These are phyloP conservation scores for Bipolaris gigantea DNA, from an alignment of 2,329 filamentous ascomycete species.

Conservation along the genomic window DNA sequence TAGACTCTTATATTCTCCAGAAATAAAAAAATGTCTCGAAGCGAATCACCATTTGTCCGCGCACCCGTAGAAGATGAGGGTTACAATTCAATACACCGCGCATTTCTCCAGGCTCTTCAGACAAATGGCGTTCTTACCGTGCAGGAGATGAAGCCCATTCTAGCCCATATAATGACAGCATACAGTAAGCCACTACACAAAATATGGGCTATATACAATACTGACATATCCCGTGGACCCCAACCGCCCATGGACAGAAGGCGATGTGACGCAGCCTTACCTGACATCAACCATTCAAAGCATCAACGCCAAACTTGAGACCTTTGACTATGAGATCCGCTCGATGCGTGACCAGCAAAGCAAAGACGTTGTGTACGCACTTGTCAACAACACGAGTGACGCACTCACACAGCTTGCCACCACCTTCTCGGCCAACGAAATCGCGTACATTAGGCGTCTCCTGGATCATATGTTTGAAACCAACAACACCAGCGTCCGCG, in stretches of 20 bases:
- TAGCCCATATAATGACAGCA: constrained; percentile 73
- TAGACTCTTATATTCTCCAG: not conserved
- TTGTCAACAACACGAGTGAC: constrained; percentile 89
- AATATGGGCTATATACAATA: not conserved
- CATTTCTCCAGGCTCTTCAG: constrained; percentile 88
- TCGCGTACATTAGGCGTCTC: constrained; percentile 83
- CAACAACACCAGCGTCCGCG: constrained; percentile 76
- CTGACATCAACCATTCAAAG: constrained; percentile 69
- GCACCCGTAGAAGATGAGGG: constrained; percentile 14
- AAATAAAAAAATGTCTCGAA: constrained; percentile 21
- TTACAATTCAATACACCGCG: constrained; percentile 67
- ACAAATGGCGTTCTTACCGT: constrained; percentile 76
- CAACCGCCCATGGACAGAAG: constrained; percentile 53
- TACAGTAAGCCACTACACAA: constrained; percentile 46
- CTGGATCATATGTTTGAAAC: constrained; percentile 91
- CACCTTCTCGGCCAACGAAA: constrained; percentile 76
- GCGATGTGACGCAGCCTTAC: constrained; percentile 68
- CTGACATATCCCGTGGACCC: constrained; percentile 31
- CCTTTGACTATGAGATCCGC: constrained; percentile 87
- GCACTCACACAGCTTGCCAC: constrained; percentile 85
- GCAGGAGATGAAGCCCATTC: constrained; percentile 69
- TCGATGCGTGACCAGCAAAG: constrained; percentile 68
- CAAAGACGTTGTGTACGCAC: constrained; percentile 70
- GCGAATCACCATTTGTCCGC: constrained; percentile 18
- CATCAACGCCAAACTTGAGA: constrained; percentile 71